Percentiles rank a stretch among this genome's conserved stretches.
These are phyloP conservation scores for Cercospora zeae-maydis DNA, from an alignment of 2,329 filamentous ascomycete species.

Conservation along the genomic window DNA sequence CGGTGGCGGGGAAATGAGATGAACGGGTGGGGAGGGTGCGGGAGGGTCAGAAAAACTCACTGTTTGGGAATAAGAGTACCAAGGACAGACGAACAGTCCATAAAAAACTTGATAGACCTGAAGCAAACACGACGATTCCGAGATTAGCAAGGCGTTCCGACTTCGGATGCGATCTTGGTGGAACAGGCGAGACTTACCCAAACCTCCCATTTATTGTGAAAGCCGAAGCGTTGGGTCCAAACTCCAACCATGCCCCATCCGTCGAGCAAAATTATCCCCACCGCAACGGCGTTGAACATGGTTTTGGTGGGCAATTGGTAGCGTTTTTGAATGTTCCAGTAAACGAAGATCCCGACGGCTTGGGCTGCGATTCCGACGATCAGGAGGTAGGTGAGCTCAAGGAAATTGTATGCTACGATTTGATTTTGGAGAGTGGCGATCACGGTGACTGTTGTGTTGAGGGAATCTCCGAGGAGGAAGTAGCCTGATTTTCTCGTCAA, in stretches of 20 bases:
- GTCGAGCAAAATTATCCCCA: slow-evolving; percentile 59
- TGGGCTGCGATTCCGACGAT: slow-evolving; percentile 64
- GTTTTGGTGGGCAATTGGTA: slow-evolving; percentile 60
- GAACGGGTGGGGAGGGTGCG: background rate
- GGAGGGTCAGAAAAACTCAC: slow-evolving; percentile 17
- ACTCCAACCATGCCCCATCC: slow-evolving; percentile 59
- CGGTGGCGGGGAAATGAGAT: background rate
- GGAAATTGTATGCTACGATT: slow-evolving; percentile 62
- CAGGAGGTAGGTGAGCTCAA: slow-evolving; percentile 63
- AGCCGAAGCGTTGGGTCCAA: slow-evolving; percentile 50
- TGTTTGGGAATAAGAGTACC: slow-evolving; percentile 68
- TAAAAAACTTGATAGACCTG: slow-evolving; percentile 48
- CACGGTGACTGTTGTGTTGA: slow-evolving; percentile 68
- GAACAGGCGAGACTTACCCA: slow-evolving; percentile 9
- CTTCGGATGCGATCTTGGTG: background rate
- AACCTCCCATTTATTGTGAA: slow-evolving; percentile 24
- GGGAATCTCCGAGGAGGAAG: slow-evolving; percentile 65
- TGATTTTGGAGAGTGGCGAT: slow-evolving; percentile 63
- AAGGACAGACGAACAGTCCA: slow-evolving; percentile 64
- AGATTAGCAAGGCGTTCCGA: background rate
- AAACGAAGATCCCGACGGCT: slow-evolving; percentile 58
- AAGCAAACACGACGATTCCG: background rate
- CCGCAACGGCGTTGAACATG: slow-evolving; percentile 64
- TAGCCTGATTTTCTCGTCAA: slow-evolving; percentile 44
- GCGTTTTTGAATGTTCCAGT: slow-evolving; percentile 57